Evolutionary conservation across 2,329 filamentous ascomycete species (phyloP), one percentile per base, ranked within the genome.

Genomic region (Ophiostoma ulmi): DNA sequence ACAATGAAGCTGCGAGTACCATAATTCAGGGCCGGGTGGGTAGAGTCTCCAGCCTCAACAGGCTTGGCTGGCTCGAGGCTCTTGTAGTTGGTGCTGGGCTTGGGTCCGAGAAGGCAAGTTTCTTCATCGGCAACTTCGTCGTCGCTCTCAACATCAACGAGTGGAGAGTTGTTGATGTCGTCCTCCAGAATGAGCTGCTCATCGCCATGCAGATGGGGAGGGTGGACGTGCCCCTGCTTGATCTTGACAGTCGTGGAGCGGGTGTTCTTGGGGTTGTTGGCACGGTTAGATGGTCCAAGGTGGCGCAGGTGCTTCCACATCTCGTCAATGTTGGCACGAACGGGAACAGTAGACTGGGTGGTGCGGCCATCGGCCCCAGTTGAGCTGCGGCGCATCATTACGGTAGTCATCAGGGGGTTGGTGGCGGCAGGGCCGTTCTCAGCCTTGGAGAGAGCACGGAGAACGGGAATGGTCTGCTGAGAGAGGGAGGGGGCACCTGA

Each of bases 271-370:
- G 89, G 89, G 70, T 88, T 87, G 20, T 85, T 84, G 6, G 89
- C 89, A 26, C 86, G 85, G 76, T 91, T 91, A 0, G 88, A 90
- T 0, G 89, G 89, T 0, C 88, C 88, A 0, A 91, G 84, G 73
- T 87, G 85, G 74, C 87, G 88, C 64, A 91, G 80, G 74, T 90
- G 86, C 75, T 87, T 84, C 75, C 83, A 84, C 80, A 90, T 87
- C 69, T 90, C 87, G 69, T 87, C 83, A 39, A 88, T 80, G 69
- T 87, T 89, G 5, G 86, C 85, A 74, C 87, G 85, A 5, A 90
- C 81, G 1, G 87, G 81, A 7, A 89, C 81, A 0, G 83, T 80
- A 0, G 80, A 80, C 55, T 79, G 80, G n/a, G 82, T 77, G 38
- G 80, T 74, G 67, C 82, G 82, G 31, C 86, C 86, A 69, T 89